Evolutionary conservation across 306 rosid genomes (phyloP).

Genomic region (Sechiopsis laciniata): DNA sequence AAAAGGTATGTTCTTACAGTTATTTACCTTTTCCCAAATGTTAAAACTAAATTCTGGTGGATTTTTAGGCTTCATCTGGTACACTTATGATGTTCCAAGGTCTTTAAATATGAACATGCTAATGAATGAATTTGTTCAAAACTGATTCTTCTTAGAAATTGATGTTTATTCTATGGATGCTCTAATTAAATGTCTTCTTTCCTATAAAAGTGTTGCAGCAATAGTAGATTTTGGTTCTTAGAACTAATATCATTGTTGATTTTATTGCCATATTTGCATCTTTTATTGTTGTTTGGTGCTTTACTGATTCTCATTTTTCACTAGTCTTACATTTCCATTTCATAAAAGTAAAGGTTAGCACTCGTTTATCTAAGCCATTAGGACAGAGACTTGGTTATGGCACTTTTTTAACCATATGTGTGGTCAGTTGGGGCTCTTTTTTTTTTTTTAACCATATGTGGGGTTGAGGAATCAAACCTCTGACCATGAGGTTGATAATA

Average conservation of each 20-base stretch:
- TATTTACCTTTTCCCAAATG: not conserved
- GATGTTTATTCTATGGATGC: not conserved
- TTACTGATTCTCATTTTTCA: not conserved
- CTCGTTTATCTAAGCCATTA: too few species aligned
- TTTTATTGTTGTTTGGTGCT: not conserved
- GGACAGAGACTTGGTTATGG: not conserved
- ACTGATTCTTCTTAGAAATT: not conserved
- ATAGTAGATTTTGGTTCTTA: not conserved
- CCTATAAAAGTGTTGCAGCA: not conserved
- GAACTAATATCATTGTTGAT: not conserved
- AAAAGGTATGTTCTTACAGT: conserved; percentile 3
- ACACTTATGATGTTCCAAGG: not conserved
- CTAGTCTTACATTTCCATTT: conserved; percentile 7
- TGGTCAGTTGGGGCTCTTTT: too few species aligned
- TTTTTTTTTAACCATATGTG: too few species aligned
- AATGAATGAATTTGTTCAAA: not conserved
- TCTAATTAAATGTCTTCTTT: not conserved
- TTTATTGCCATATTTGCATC: not conserved
- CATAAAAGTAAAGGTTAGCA: too few species aligned
- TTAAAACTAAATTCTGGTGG: not conserved
- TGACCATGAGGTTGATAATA: too few species aligned
- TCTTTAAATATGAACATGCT: not conserved
- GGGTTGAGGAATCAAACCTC: too few species aligned
- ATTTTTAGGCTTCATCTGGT: not conserved
- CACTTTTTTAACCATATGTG: too few species aligned